These are phyloP conservation scores for Geotrichum restrictum DNA, from an alignment of 1,139 yeast species.

Conservation along the genomic window DNA sequence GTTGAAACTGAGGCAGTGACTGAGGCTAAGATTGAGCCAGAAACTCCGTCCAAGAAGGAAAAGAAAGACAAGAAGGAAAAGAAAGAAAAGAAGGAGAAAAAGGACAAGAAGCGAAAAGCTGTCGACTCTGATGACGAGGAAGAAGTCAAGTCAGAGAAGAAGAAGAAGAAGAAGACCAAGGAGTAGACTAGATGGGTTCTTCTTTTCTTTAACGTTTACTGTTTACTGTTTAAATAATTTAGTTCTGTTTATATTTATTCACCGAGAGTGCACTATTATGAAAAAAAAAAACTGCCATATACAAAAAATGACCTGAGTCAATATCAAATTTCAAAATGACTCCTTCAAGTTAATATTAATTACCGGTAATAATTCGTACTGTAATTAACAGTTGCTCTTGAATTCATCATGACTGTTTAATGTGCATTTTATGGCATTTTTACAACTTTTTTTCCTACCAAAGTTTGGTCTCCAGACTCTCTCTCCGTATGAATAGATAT, in stretches of 20 bases:
- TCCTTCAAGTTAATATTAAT: too few species aligned
- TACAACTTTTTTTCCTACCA: too few species aligned
- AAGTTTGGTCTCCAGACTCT: too few species aligned
- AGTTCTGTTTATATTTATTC: constrained; percentile 5
- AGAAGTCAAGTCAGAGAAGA: constrained; percentile 54
- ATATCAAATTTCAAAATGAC: too few species aligned
- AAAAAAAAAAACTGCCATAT: too few species aligned
- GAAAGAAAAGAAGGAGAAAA: constrained; percentile 65
- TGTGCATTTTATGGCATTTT: too few species aligned
- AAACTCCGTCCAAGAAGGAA: constrained; percentile 42
- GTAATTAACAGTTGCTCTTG: too few species aligned
- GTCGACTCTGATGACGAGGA: constrained; percentile 60
- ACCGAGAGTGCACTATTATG: too few species aligned
- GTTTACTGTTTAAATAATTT: neutral
- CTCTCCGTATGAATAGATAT: too few species aligned
- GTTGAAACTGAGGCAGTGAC: constrained; percentile 42
- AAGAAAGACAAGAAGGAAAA: constrained; percentile 54
- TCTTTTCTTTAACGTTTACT: neutral
- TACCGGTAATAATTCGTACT: too few species aligned
- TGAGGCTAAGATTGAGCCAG: constrained; percentile 29
- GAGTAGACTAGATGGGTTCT: constrained; percentile 19
- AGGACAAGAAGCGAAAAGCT: constrained; percentile 66
- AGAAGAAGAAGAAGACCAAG: constrained; percentile 33
- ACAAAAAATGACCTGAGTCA: too few species aligned
- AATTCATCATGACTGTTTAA: too few species aligned